A percentile compares a stretch with the other conserved stretches of the same genome.
Conservation (phyloP, 148 eudicot species). For the Silene uniflora region DNA sequence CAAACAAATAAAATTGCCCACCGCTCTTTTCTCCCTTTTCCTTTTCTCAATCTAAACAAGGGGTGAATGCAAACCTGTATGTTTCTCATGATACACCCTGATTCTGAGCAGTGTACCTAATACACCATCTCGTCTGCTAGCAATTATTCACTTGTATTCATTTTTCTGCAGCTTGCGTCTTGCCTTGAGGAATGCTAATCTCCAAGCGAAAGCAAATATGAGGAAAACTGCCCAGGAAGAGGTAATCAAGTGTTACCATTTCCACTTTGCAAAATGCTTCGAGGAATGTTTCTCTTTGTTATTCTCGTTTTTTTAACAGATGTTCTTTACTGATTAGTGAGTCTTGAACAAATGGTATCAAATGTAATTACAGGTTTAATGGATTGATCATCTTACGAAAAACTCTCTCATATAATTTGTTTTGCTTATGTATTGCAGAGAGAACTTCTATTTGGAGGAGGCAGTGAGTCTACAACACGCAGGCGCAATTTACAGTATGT, state of each 20-base stretch:
- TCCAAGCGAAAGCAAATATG: constrained; percentile 81
- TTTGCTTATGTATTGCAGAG: constrained; percentile 48
- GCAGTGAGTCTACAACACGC: constrained; percentile 81
- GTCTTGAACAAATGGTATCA: not conserved
- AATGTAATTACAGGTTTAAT: not conserved
- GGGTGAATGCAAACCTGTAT: not conserved
- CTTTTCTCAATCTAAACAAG: not conserved
- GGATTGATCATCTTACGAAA: not conserved
- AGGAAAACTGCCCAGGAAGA: constrained; percentile 74
- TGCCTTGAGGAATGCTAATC: constrained; percentile 69
- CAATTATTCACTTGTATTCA: not conserved
- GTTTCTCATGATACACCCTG: not conserved
- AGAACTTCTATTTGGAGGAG: constrained; percentile 89
- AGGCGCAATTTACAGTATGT: constrained; percentile 91
- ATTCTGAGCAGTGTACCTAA: not conserved
- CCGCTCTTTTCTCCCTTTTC: not conserved
- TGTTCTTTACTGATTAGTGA: not conserved
- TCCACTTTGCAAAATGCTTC: not conserved
- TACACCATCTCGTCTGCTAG: not conserved
- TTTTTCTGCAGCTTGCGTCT: constrained; percentile 53
- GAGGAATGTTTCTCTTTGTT: not conserved
- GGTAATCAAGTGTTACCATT: constrained; percentile 36
- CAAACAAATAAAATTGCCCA: not conserved
- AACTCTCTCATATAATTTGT: not conserved
- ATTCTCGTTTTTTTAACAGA: constrained; percentile 8